phyloP scores from a whole-genome alignment of 805 yeast genomes.

The Yarrowia sp. region DNA sequence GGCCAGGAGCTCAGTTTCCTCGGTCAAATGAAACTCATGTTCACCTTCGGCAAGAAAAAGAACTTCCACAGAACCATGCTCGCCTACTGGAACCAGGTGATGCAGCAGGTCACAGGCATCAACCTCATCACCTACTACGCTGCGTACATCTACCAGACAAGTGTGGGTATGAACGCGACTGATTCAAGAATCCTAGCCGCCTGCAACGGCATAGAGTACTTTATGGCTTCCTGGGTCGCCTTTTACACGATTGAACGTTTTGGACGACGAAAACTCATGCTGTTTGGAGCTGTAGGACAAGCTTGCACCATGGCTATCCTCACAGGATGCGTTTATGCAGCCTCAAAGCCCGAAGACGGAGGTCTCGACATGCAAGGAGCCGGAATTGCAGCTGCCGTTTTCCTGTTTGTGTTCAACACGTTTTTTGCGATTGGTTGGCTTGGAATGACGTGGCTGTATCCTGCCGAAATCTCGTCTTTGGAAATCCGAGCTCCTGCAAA shows the following conservation, averaged over 20 bases:
- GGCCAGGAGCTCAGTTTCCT: constrained; percentile 13
- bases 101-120: constrained; percentile 90
- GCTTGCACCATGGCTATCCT: constrained; percentile 50
- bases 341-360: constrained; percentile 26
- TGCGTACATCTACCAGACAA: constrained; percentile 73
- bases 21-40: constrained; percentile 11
- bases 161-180: constrained; percentile 57
- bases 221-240: constrained; percentile 65
- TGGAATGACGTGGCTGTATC: constrained; percentile 28
- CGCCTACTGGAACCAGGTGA: constrained; percentile 53
- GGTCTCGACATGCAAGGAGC: constrained; percentile 18
- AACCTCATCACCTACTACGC: constrained; percentile 92
- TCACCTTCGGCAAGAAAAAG: constrained; percentile 37
- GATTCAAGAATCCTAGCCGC: constrained; percentile 44
- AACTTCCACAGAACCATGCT: constrained; percentile 44
- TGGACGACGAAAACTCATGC: constrained; percentile 75
- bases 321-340: constrained; percentile 31
- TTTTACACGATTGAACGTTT: constrained; percentile 48
- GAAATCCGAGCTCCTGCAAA: constrained; percentile 28
- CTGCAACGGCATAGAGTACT: constrained; percentile 58
- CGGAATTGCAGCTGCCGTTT: constrained; percentile 18
- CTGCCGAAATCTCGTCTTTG: constrained; percentile 26
- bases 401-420: constrained; percentile 28
- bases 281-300: constrained; percentile 74
- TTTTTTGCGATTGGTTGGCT: constrained; percentile 35